Evolutionary conservation across 495 filamentous ascomycete species (phyloP), one percentile per base, ranked within the genome.

Genomic region (Penicillium taxi): DNA sequence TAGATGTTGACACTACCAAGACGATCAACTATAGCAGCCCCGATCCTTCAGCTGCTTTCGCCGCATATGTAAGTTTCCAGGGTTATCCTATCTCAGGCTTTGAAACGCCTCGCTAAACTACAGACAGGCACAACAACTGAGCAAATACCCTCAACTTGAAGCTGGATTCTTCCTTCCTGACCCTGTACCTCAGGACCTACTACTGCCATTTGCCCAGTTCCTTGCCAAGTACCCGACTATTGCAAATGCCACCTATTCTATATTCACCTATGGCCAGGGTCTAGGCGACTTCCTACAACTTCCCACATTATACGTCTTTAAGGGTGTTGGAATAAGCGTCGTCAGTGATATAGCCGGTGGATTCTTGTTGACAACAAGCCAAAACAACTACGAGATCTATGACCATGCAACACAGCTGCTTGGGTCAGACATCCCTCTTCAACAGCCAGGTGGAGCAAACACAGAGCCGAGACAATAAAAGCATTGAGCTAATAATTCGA

Each of bases 101-200:
- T n/a, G n/a, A n/a, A n/a, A n/a, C n/a, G n/a, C n/a, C n/a, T n/a
- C n/a, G n/a, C n/a, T n/a, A n/a, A n/a, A n/a, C n/a, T n/a, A n/a
- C n/a, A n/a, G n/a, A n/a, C n/a, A n/a, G n/a, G n/a, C n/a, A n/a
- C n/a, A 64, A 9, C 44, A 41, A 32, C 67, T 67, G 35, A 63
- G 66, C 34, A 47, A 58, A 16, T 51, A 41, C 39, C 22, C 42
- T 18, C 24, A 35, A 5, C 37, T 55, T 22, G 49, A 62, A 22
- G 31, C 48, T 5, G 72, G 70, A 0, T 54, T 61, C 12, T 55
- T 67, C 20, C 59, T 78, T 4, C 70, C 71, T 0, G 44, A 72
- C 18, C 66, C 70, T 2, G 60, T 77, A 0, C 73, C 73, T 0
- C 64, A 62, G 12, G 74, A 75, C 7, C 44, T 77, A 4, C 49